Conservation (phyloP, 2,329 filamentous ascomycete species). For the Lachnellula occidentalis region DNA sequence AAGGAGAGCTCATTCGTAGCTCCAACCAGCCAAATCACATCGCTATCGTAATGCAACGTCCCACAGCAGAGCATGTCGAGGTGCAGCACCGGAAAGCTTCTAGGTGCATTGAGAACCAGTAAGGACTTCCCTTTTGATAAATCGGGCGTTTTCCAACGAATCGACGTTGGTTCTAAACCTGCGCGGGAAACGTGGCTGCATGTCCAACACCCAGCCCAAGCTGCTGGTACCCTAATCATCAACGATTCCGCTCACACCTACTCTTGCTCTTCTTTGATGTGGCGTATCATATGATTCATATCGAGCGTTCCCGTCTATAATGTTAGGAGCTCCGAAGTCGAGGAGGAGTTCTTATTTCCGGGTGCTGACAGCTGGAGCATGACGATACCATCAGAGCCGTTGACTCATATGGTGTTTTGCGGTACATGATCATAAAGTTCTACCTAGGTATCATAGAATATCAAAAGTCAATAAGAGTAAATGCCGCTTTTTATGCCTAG, state of each 20-base stretch:
- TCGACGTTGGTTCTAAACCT: background rate
- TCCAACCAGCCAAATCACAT: background rate
- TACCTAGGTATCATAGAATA: too few relatives aligned
- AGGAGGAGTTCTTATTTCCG: too few relatives aligned
- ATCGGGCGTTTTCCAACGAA: background rate
- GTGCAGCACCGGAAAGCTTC: background rate
- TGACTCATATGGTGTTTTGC: too few relatives aligned
- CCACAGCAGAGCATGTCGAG: background rate
- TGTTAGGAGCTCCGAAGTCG: too few relatives aligned
- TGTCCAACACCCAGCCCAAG: background rate
- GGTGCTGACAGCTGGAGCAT: too few relatives aligned
- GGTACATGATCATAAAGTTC: too few relatives aligned
- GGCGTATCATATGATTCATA: too few relatives aligned
- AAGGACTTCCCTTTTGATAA: background rate
- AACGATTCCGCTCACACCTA: background rate
- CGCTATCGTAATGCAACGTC: background rate
- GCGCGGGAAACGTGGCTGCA: background rate
- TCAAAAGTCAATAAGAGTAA: too few relatives aligned
- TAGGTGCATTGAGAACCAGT: background rate
- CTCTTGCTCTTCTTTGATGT: background rate
- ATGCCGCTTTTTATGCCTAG: too few relatives aligned
- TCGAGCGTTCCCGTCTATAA: too few relatives aligned
- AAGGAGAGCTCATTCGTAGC: too few relatives aligned
- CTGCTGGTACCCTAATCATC: background rate
- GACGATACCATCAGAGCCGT: too few relatives aligned